Conservation (phyloP, 805 yeast genomes). For the Jamesozyma spencerorum region DNA sequence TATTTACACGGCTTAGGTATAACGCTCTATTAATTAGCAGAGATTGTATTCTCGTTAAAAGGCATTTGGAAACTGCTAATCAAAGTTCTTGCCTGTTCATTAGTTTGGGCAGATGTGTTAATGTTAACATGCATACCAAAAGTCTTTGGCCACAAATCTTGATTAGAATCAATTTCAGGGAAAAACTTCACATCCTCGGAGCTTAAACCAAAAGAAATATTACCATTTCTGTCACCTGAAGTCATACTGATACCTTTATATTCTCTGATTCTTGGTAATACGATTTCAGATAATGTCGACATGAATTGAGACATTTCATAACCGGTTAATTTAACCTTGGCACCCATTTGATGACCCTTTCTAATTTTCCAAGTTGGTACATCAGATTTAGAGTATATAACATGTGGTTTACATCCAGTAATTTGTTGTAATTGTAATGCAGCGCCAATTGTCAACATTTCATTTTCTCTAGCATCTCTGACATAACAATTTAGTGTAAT, state of each 20-base stretch:
- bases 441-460: slow-evolving; percentile 68
- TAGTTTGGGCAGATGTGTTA: slow-evolving; percentile 84
- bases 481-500: slow-evolving; percentile 71
- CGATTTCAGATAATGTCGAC: slow-evolving; percentile 80
- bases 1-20: neutral
- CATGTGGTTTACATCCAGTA: slow-evolving; percentile 78
- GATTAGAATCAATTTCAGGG: slow-evolving; percentile 89
- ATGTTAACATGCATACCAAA: slow-evolving; percentile 80
- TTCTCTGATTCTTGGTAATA: slow-evolving; percentile 85
- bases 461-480: slow-evolving; percentile 57
- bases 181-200: slow-evolving; percentile 70
- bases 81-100: slow-evolving; percentile 78
- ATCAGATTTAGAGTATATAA: slow-evolving; percentile 66
- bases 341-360: slow-evolving; percentile 86
- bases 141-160: slow-evolving; percentile 79
- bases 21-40: neutral
- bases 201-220: slow-evolving; percentile 73
- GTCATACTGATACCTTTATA: slow-evolving; percentile 68
- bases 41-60: slow-evolving; percentile 30
- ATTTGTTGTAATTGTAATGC: slow-evolving; percentile 79
- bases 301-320: slow-evolving; percentile 78
- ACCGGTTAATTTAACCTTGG: slow-evolving; percentile 68
- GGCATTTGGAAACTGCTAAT: slow-evolving; percentile 78
- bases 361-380: slow-evolving; percentile 81
- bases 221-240: slow-evolving; percentile 80